phyloP scores from a whole-genome alignment of 345 rosid genomes.

The Garcia nutans region DNA sequence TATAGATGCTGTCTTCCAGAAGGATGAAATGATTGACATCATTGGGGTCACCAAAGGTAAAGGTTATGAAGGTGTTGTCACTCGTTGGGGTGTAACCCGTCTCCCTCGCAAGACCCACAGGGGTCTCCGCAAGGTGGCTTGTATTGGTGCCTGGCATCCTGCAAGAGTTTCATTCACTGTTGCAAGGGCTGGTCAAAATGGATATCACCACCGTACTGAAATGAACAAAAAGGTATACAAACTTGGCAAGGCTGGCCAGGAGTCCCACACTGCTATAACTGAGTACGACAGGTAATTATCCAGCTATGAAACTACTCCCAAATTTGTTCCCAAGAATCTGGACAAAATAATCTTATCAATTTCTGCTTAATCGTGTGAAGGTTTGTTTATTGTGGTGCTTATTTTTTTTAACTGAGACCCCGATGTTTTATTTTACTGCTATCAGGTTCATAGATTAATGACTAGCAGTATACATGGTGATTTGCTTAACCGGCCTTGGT shows the following conservation, averaged over 20 bases:
- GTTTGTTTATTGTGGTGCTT: too few relatives aligned
- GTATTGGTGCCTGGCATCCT: conserved; percentile 97
- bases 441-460: not conserved
- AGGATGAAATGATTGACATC: conserved; percentile 84
- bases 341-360: not conserved
- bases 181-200: conserved; percentile 96
- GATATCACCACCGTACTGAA: conserved; percentile 90
- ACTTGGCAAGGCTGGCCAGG: conserved; percentile 65
- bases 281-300: conserved; percentile 67
- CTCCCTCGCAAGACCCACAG: conserved; percentile 90
- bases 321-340: not conserved
- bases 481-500: not conserved
- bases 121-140: conserved; percentile 91
- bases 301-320: not conserved
- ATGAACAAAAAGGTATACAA: conserved; percentile 85
- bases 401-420: too few relatives aligned
- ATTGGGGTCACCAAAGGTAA: conserved; percentile 90
- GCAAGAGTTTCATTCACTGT: conserved; percentile 92
- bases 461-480: not conserved
- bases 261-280: conserved; percentile 62
- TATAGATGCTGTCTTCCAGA: conserved; percentile 71
- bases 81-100: conserved; percentile 93
- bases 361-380: not conserved
- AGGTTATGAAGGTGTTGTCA: conserved; percentile 87
- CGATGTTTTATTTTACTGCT: too few relatives aligned